Evolutionary conservation across 441 rosid species (phyloP), one percentile per base, ranked within the genome.

Genomic region (Gossypium aridum): DNA sequence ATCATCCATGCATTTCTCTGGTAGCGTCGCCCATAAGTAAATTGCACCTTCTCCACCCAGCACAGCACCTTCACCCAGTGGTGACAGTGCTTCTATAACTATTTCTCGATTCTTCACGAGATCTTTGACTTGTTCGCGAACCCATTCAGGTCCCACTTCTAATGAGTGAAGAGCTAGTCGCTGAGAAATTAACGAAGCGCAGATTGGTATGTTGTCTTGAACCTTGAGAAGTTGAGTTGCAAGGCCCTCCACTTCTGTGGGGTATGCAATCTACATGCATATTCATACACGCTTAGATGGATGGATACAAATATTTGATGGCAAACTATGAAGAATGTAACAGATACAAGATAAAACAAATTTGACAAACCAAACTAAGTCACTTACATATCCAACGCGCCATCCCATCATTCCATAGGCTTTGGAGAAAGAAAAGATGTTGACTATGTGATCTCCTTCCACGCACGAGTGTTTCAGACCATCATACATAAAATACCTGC

Each of bases 341-440:
- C 45, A 1, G n/a, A 7, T 16, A 63, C 13, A 64, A 37, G 51
- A 64, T 34, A 17, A 17, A 64, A 37, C 13, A 2, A 37, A 16
- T 34, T 31, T 64, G 31, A 23, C 31, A 23, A 59, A 22, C 9
- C 64, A 22, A 28, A 23, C 13, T 0, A 23, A 3, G 34, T 4
- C 63, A 80, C 99, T 92, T 86, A 96, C 98, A 66, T 96, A 94
- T 84, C 99, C 99, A 74, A 96, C 96, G 73, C 99, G 88, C 99
- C 98, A 96, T 54, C 99, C 99, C 99, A 94, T 94, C 98, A 96
- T 94, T 55, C 99, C 99, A 20, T 96, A 92, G 66, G 98, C 94
- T 87, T 96, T 96, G 2, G 99, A 96, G 87, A 94, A 96, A 71
- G 99, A 94, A 83, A 96, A 96, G 67, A 96, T 87, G 82, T 96